Evolutionary conservation across 108 stramenopile genomes (phyloP).

Genomic region (Nitzschia sp.): DNA sequence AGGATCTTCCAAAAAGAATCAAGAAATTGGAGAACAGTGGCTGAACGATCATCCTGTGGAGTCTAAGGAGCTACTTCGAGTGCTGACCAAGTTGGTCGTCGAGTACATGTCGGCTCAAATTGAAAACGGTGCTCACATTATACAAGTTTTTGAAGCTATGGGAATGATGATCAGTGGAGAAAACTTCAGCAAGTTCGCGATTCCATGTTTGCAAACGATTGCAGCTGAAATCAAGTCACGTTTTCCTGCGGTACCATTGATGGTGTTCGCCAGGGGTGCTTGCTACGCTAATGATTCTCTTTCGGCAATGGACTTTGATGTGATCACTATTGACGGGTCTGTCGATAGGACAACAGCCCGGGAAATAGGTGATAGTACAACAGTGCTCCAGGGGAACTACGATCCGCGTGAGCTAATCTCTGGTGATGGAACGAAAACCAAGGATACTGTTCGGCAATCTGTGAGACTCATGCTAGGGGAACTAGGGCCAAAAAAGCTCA

Average conservation of each 20-base stretch:
- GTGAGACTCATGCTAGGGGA: slow-evolving; percentile 73
- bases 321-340: slow-evolving; percentile 90
- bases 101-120: slow-evolving; percentile 94
- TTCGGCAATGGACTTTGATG: slow-evolving; percentile 78
- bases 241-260: slow-evolving; percentile 89
- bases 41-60: slow-evolving; percentile 76
- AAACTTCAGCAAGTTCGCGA: slow-evolving; percentile 78
- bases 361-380: slow-evolving; percentile 50
- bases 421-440: slow-evolving; percentile 52
- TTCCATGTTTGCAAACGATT: slow-evolving; percentile 83
- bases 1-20: slow-evolving; percentile 89
- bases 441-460: slow-evolving; percentile 68
- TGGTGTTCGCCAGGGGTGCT: slow-evolving; percentile 90
- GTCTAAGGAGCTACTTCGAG: slow-evolving; percentile 67
- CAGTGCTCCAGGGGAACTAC: slow-evolving; percentile 88
- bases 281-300: slow-evolving; percentile 71
- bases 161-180: slow-evolving; percentile 89
- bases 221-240: slow-evolving; percentile 70
- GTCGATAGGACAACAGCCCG: slow-evolving; percentile 72
- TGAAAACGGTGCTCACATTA: slow-evolving; percentile 86
- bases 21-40: slow-evolving; percentile 79
- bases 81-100: slow-evolving; percentile 83
- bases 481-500: slow-evolving; percentile 84
- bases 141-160: slow-evolving; percentile 96
- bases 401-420: slow-evolving; percentile 80